A percentile compares a stretch with the other conserved stretches of the same genome.
phyloP scores from a whole-genome alignment of 2,329 filamentous ascomycete species.

The Uncinocarpus reesii region DNA sequence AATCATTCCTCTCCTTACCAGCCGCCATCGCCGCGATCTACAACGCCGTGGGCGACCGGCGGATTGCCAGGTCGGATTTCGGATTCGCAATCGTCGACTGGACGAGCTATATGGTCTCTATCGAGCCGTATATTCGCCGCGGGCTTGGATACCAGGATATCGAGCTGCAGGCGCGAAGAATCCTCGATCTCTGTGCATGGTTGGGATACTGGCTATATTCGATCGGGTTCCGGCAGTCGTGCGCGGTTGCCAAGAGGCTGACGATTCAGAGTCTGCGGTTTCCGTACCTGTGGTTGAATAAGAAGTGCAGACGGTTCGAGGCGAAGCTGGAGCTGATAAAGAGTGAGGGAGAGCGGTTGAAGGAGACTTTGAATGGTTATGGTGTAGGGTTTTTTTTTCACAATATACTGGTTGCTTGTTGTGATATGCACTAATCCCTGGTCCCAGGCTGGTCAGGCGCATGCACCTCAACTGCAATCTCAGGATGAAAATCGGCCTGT shows the following conservation, averaged over 20 bases:
- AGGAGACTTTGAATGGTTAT: not conserved
- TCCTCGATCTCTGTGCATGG: slow-evolving; percentile 8
- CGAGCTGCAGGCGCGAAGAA: slow-evolving; percentile 8
- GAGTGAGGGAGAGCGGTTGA: slow-evolving; percentile 2
- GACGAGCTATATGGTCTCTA: slow-evolving; percentile 9
- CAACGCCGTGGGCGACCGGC: slow-evolving; percentile 6
- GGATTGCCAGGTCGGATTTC: slow-evolving; percentile 9
- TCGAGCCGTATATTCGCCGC: slow-evolving; percentile 9
- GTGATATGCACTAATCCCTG: not conserved
- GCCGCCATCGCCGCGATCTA: slow-evolving; percentile 7
- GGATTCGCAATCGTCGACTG: slow-evolving; percentile 10
- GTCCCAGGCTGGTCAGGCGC: not conserved
- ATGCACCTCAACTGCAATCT: not conserved
- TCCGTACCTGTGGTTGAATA: slow-evolving; percentile 6
- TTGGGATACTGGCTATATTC: slow-evolving; percentile 6
- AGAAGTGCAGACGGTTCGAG: slow-evolving; percentile 8
- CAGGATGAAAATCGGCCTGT: not conserved
- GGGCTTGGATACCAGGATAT: slow-evolving; percentile 2
- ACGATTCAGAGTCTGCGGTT: slow-evolving; percentile 1
- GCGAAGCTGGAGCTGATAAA: slow-evolving; percentile 6
- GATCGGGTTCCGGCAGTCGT: slow-evolving; percentile 9
- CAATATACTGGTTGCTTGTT: not conserved
- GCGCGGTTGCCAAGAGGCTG: not conserved
- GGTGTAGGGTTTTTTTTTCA: not conserved
- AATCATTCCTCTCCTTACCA: slow-evolving; percentile 3